Percentiles rank a stretch among this genome's conserved stretches.
Conservation (phyloP, 192 early-diverging fungal species). For the Entomortierella chlamydospora region DNA sequence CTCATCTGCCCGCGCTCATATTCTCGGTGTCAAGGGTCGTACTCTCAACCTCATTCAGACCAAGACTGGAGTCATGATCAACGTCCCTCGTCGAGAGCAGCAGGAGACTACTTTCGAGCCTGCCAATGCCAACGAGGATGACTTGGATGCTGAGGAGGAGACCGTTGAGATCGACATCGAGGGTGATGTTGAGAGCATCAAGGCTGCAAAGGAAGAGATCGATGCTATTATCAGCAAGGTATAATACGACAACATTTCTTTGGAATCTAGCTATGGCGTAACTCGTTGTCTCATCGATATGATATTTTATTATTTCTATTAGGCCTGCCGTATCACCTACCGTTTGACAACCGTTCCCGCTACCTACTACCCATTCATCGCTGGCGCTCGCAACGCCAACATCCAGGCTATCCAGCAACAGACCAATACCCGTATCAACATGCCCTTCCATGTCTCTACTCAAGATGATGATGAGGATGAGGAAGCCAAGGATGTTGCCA, state of each 20-base stretch:
- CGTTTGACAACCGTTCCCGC: conserved; percentile 76
- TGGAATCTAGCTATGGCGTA: too few species aligned
- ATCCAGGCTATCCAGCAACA: conserved; percentile 70
- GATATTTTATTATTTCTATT: neutral
- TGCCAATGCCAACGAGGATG: conserved; percentile 35
- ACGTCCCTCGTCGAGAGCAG: conserved; percentile 69
- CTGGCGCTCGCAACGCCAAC: conserved; percentile 76
- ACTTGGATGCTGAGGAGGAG: conserved; percentile 74
- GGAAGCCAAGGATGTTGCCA: conserved; percentile 55
- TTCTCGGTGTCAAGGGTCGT: conserved; percentile 86
- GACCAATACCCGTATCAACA: conserved; percentile 78
- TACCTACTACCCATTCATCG: conserved; percentile 85
- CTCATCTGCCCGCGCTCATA: conserved; percentile 79
- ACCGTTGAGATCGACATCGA: conserved; percentile 78
- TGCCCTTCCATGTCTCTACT: conserved; percentile 71
- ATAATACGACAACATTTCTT: neutral
- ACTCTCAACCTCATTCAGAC: conserved; percentile 81
- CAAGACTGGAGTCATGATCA: conserved; percentile 80
- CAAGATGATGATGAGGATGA: conserved; percentile 56
- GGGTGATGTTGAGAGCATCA: conserved; percentile 86
- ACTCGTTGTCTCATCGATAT: neutral
- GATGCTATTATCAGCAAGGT: conserved; percentile 82
- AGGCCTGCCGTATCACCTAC: conserved; percentile 61
- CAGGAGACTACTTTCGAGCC: conserved; percentile 57
- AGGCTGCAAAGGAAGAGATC: conserved; percentile 87